Base-by-base conservation (phyloP, 164 flowering plant genomes). In the grape (Vitis vinifera) region DNA sequence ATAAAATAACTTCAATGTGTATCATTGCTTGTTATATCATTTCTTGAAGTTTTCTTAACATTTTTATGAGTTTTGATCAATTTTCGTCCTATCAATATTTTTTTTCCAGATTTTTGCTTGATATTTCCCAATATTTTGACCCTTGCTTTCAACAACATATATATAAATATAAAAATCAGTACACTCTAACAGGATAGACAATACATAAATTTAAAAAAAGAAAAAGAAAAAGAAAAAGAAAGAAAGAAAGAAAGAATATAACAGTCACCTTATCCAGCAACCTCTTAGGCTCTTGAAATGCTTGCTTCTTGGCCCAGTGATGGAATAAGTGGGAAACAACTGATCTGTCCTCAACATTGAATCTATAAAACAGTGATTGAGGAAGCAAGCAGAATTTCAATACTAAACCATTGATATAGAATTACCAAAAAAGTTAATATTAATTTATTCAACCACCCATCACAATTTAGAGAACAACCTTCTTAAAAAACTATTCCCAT, bases 301-400 rank as follows among this genome's bases (percentile, higher is more conserved):
- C 97, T 71, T 84, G 79, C 76, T 89, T 92, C 76, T 84, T 92
- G 64, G 97, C 99, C 99, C 99, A 92, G 69, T 86, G 88, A 86
- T 89, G 95, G 73, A 94, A 94, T 75, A 94, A 62, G 68, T 84
- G 92, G 13, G 99, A 92, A 67, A 92, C 85, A 74, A 79, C 67
- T 71, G 83, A 83, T 80, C 97, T 82, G 14, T 88, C 90, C 59
- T 94, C 96, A 15, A 81, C 76, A 74, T 51, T 70, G 66, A 94
- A 94, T 79, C 97, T 94, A 77, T 56, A 48, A 65, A 62, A 37
- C 2, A 66, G 16, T 52, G 48, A 62, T 50, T 59, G 10, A 56
- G 58, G 37, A 59, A 71, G 50, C 12, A 47, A 4, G 8, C 3
- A 57, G 16, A 27, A 13, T 17, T 63, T 19, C 7, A 37, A 29